Evolutionary conservation across 305 asterid species (phyloP).

Genomic region (Solanum hybrid): DNA sequence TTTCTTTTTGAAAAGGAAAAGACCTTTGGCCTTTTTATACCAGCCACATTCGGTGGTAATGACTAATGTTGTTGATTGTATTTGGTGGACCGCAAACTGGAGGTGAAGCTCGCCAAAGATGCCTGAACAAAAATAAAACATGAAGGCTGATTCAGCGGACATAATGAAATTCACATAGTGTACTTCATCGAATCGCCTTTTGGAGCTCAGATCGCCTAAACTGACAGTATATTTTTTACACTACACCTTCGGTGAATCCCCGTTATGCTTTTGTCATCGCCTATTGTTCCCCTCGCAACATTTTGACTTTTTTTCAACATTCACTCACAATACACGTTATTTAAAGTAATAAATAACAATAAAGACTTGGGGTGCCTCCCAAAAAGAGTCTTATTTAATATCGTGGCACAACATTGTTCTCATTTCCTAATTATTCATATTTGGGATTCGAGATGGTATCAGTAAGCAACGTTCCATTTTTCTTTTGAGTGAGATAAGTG

Average conservation of each 20-base stretch:
- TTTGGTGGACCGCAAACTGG: background rate
- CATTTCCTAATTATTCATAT: background rate
- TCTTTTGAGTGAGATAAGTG: background rate
- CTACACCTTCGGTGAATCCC: background rate
- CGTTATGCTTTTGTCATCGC: background rate
- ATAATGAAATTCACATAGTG: background rate
- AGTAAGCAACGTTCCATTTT: background rate
- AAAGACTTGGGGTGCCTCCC: background rate
- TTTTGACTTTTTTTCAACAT: too few relatives aligned
- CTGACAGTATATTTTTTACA: background rate
- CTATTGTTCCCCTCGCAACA: background rate
- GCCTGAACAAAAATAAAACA: background rate
- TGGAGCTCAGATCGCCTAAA: background rate
- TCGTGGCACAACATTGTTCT: background rate
- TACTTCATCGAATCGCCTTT: background rate
- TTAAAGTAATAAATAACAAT: background rate
- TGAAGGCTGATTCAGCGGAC: background rate
- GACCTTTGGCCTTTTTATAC: background rate
- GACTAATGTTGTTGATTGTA: background rate
- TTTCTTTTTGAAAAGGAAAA: background rate
- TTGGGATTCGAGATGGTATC: background rate
- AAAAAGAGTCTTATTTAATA: too few relatives aligned
- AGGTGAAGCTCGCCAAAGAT: background rate
- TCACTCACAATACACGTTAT: background rate
- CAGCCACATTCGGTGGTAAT: background rate